These are phyloP conservation scores for Rhodomyrtus psidioides DNA, from an alignment of 441 rosid species.

Conservation along the genomic window DNA sequence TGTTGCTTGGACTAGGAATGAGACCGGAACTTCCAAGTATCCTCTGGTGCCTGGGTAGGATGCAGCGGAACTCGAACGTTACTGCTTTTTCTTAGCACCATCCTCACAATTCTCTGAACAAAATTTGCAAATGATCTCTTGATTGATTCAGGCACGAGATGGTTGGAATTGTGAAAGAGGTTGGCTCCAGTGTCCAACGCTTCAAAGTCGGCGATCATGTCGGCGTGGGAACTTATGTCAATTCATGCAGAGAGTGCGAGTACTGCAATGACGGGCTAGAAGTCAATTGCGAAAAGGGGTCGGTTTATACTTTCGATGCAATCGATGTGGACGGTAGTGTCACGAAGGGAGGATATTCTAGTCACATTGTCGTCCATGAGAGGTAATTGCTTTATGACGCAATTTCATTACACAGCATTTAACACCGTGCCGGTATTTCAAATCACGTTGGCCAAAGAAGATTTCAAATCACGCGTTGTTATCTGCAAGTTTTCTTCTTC, in stretches of 20 bases:
- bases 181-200: constrained; percentile 54
- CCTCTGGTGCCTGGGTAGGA: constrained; percentile 89
- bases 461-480: neutral
- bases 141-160: constrained; percentile 62
- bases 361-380: constrained; percentile 64
- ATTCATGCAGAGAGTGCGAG: constrained; percentile 73
- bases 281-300: constrained; percentile 42
- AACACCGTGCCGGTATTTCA: neutral
- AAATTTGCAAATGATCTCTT: neutral
- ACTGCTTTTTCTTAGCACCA: neutral
- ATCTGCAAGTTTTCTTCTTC: neutral
- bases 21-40: constrained; percentile 46
- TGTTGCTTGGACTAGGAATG: constrained; percentile 62
- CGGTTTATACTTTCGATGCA: constrained; percentile 56
- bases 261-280: constrained; percentile 50
- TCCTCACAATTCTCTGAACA: neutral
- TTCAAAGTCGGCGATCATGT: constrained; percentile 76
- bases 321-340: constrained; percentile 63
- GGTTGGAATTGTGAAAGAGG: constrained; percentile 66
- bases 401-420: neutral
- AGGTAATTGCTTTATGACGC: constrained; percentile 22
- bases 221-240: constrained; percentile 87
- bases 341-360: constrained; percentile 90
- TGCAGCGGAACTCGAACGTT: neutral
- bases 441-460: neutral